Evolutionary conservation across 257 asterid genomes (phyloP), one percentile per base, ranked within the genome.

Genomic region (Anisodus tanguticus): DNA sequence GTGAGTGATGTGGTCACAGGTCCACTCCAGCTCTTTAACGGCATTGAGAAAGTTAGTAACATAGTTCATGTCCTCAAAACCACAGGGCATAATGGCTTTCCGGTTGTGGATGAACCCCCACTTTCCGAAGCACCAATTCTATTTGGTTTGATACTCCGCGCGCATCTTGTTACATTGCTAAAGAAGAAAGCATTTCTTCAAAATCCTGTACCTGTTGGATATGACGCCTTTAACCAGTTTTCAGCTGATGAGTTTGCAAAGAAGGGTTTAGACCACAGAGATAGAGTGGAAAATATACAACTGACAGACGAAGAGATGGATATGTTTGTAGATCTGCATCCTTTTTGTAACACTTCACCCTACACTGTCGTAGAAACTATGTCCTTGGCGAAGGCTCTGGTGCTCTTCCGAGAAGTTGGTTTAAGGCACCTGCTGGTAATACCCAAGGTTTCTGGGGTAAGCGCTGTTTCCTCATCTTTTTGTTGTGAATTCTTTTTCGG

Each of bases 341-440:
- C 97, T 15, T 94, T 94, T 77, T 87, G 94, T 67, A 96, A 96
- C 81, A 87, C 95, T 43, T 93, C 99, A 12, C 98, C 98, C 2
- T 94, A 91, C 84, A 91, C 98, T 47, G 98, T 96, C 37, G 90
- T 92, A 37, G 99, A 96, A 91, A 91, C 98, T 1, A 92, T 92
- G 97, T 93, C 98, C 4, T 80, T 96, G 80, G 97, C 97, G 9
- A 96, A 96, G 92, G 98, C 98, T 41, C 91, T 90, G 19, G 31
- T 89, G 35, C 95, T 96, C 85, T 96, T 96, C 82, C 92, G 99
- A 6, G 94, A 92, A 86, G 93, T 96, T 58, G 98, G 99, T 74
- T 88, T 96, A 86, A 92, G 99, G 92, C 99, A 96, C 88, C 80
- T 96, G 88, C 91, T 96, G 83, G 97, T 96, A 68, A 90, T 92